Percentiles rank a stretch among this genome's conserved stretches.
phyloP scores from a whole-genome alignment of 176 grass and related monocot species.

The Typha latifolia region DNA sequence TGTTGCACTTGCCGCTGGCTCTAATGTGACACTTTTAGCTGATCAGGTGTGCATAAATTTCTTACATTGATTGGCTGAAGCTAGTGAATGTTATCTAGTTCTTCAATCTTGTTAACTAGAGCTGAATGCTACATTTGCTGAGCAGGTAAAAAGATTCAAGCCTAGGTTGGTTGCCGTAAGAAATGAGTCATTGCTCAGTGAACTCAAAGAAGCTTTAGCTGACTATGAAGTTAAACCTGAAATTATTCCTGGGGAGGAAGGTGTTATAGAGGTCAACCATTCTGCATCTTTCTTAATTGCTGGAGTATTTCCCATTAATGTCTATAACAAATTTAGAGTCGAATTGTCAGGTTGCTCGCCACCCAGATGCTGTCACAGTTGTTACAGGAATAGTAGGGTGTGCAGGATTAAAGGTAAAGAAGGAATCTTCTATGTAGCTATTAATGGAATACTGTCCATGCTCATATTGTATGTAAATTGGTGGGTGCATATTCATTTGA shows the following conservation, averaged over 20 bases:
- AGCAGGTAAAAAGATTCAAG: slow-evolving; percentile 84
- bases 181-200: slow-evolving; percentile 66
- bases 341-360: slow-evolving; percentile 63
- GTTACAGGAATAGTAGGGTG: slow-evolving; percentile 98
- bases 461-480: too few species aligned
- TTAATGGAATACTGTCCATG: neutral
- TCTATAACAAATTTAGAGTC: slow-evolving; percentile 5
- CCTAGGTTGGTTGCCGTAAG: slow-evolving; percentile 78
- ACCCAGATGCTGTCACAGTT: slow-evolving; percentile 81
- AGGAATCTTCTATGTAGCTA: neutral
- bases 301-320: neutral
- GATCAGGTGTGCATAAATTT: slow-evolving; percentile 54
- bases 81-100: neutral
- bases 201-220: slow-evolving; percentile 91
- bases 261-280: slow-evolving; percentile 60
- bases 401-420: slow-evolving; percentile 89
- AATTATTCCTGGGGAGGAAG: slow-evolving; percentile 97
- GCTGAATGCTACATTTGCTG: slow-evolving; percentile 13
- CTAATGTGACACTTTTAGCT: slow-evolving; percentile 90
- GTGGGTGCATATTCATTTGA: neutral
- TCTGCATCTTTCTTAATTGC: slow-evolving; percentile 10
- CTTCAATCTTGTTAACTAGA: slow-evolving; percentile 16
- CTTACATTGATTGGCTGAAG: slow-evolving; percentile 1
- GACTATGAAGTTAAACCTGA: slow-evolving; percentile 83
- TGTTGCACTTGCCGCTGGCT: slow-evolving; percentile 96